These are phyloP conservation scores for bread wheat (Triticum aestivum) DNA, from an alignment of 176 grass and related monocot species.

Conservation along the genomic window DNA sequence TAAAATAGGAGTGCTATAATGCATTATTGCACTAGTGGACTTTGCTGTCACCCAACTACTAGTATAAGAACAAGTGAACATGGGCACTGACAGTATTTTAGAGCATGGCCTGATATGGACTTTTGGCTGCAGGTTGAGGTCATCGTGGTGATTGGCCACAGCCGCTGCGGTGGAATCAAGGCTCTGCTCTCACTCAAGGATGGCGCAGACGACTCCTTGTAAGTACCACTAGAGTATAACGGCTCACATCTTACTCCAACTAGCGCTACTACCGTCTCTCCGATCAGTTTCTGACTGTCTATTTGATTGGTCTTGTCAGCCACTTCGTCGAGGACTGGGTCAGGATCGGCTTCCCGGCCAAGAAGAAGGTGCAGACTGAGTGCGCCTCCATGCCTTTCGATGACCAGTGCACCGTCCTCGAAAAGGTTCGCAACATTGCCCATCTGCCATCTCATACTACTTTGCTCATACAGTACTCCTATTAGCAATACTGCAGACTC, in stretches of 20 bases:
- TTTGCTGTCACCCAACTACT: not conserved
- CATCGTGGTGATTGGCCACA: conserved; percentile 93
- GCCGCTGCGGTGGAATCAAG: conserved; percentile 91
- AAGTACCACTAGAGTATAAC: not conserved
- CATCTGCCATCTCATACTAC: not conserved
- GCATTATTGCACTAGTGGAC: not conserved
- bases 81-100: not conserved
- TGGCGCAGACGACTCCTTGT: conserved; percentile 59
- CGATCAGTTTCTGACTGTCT: not conserved
- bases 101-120: not conserved
- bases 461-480: not conserved
- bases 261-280: not conserved
- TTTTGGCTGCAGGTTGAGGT: conserved; percentile 52
- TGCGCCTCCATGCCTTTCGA: conserved; percentile 29
- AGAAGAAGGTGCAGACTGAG: conserved; percentile 53
- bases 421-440: conserved; percentile 42
- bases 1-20: not conserved
- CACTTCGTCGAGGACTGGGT: conserved; percentile 97
- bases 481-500: no score
- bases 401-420: conserved; percentile 63
- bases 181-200: conserved; percentile 75
- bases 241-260: not conserved
- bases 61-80: not conserved
- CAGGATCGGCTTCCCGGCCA: conserved; percentile 54
- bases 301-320: conserved; percentile 18